phyloP scores from a whole-genome alignment of 306 rosid genomes.

The Trichosanthes truncata region DNA sequence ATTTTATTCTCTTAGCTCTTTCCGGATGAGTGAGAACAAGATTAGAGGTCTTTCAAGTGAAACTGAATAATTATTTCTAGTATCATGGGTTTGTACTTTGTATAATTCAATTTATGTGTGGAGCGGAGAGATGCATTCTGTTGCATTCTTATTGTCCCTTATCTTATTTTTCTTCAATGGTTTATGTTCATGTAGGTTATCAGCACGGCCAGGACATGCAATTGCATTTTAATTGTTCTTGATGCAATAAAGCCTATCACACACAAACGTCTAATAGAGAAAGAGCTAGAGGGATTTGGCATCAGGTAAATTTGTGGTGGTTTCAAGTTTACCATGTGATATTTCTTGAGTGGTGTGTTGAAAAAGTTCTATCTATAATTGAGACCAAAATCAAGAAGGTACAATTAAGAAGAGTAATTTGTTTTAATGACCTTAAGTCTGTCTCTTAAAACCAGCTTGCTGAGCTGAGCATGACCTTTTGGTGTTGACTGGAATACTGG shows the following conservation, averaged over 20 bases:
- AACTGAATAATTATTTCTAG: background rate
- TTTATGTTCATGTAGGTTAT: constrained; percentile 60
- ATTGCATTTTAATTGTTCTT: constrained; percentile 88
- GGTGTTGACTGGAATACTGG: constrained; percentile 3
- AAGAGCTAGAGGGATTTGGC: constrained; percentile 99
- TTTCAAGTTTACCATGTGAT: constrained; percentile 8
- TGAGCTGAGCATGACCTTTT: background rate
- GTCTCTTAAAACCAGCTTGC: background rate
- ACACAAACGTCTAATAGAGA: constrained; percentile 90
- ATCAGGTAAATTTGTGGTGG: constrained; percentile 49
- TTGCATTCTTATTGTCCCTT: background rate
- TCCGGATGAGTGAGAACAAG: background rate
- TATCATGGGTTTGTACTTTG: background rate
- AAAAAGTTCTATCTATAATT: background rate
- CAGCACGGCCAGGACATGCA: constrained; percentile 98
- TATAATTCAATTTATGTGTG: background rate
- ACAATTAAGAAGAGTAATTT: background rate
- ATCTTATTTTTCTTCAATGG: constrained; percentile 13
- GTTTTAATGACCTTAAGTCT: constrained; percentile 2
- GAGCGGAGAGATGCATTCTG: background rate
- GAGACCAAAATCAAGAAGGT: background rate
- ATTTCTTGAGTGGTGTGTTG: background rate
- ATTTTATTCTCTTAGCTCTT: background rate
- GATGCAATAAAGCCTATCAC: constrained; percentile 99
- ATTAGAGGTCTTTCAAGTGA: background rate